Conservation (phyloP, 163 green algal genomes). For the Trebouxia gelatinosa region DNA sequence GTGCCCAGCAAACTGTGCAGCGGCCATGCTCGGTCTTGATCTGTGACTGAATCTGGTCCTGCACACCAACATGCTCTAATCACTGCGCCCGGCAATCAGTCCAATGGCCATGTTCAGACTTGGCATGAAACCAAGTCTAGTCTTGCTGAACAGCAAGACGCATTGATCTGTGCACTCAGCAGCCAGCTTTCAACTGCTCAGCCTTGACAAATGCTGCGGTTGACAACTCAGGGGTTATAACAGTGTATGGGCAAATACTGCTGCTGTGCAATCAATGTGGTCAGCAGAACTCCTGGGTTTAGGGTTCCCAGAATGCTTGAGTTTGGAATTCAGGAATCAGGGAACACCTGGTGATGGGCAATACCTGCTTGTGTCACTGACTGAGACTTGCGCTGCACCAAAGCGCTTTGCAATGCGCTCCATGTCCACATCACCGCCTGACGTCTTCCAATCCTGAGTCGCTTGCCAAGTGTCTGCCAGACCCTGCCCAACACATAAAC, state of each 20-base stretch:
- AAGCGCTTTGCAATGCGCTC: constrained; percentile 42
- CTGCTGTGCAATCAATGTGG: too few relatives aligned
- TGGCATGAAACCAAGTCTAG: too few relatives aligned
- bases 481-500: constrained; percentile 34
- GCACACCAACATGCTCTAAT: background rate
- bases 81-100: background rate
- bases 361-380: constrained; percentile 52
- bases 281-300: too few relatives aligned
- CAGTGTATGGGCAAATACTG: background rate
- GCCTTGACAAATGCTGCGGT: background rate
- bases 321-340: background rate
- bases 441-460: constrained; percentile 41
- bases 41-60: background rate
- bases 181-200: background rate
- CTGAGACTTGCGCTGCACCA: constrained; percentile 47
- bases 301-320: too few relatives aligned
- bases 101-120: background rate
- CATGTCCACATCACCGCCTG: constrained; percentile 38
- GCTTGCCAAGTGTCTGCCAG: constrained; percentile 44
- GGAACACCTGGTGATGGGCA: background rate
- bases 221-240: background rate
- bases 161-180: too few relatives aligned
- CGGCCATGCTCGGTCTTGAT: background rate
- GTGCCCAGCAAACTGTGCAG: background rate
- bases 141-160: too few relatives aligned